Evolutionary conservation across 192 early-diverging fungal species (phyloP), one percentile per base, ranked within the genome.

Genomic region (Glomus cerebriforme): DNA sequence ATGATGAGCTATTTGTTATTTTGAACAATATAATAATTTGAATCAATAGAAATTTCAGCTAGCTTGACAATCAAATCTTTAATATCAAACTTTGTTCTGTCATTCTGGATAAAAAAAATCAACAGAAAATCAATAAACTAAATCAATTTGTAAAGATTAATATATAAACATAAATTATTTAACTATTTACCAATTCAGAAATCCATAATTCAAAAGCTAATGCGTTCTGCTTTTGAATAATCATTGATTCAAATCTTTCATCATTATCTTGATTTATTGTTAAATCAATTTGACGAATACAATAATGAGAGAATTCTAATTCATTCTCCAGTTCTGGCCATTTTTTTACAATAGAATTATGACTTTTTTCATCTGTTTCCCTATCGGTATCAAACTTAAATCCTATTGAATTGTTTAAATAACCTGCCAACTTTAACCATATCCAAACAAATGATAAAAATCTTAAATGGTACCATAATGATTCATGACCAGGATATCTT

Each of bases 381-480:
- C 37, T 26, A 27, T n/a, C 22, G 27, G 47, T 43, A 19, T 22
- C 10, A 45, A 13, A 29, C 1, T 27, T 17, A 49, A 6, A 12
- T 27, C 29, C 26, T 47, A 31, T 49, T 15, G 2, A n/a, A 59
- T 62, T 35, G 24, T 70, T 45, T 3, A 60, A 60, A 32, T 26
- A 26, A 1, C 32, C 59, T 17, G 35, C n/a, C 12, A 39, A 59
- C n/a, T 81, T 79, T 6, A 85, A 35, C 82, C 82, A 85, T 19
- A 59, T 45, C 35, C 82, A 45, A 26, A 70, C 79, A 80, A 81
- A 81, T 43, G 81, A 81, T 5, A 85, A 49, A 63, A 84, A 86
- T 32, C 88, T 84, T 27, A 85, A 77, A 81, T 89, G 86, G 34
- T 80, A 86, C 88, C 88, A 89, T 26, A 87, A 60, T 1, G 86